phyloP scores from a whole-genome alignment of 768 basidiomycete genomes.

The Multifurca ochricompacta region DNA sequence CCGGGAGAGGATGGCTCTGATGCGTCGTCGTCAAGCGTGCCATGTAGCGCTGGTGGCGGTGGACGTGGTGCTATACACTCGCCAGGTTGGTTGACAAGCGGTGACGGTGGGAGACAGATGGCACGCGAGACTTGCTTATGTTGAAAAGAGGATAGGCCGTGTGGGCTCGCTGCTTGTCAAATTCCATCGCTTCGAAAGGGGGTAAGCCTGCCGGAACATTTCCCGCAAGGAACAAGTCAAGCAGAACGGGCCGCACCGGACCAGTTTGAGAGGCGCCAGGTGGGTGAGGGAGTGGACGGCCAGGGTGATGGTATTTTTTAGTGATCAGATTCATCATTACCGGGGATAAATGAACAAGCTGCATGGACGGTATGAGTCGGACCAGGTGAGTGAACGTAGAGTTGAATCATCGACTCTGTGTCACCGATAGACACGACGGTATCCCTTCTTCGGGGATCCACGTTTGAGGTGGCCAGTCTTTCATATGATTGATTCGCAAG shows the following conservation, averaged over 20 bases:
- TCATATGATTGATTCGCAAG: constrained; percentile 18
- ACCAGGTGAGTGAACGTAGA: constrained; percentile 17
- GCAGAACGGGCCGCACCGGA: constrained; percentile 13
- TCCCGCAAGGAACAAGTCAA: constrained; percentile 14
- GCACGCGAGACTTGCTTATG: not conserved
- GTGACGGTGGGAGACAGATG: not conserved
- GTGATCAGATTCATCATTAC: not conserved
- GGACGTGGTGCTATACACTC: not conserved
- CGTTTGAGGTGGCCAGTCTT: not conserved
- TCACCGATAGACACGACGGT: constrained; percentile 15
- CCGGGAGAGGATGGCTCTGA: constrained; percentile 11
- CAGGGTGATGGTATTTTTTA: constrained; percentile 15
- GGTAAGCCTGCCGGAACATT: not conserved
- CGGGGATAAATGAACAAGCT: not conserved
- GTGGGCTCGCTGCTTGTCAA: not conserved
- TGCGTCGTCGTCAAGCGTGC: constrained; percentile 6
- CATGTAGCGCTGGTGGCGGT: not conserved
- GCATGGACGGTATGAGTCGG: not conserved
- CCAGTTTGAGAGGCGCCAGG: constrained; percentile 11
- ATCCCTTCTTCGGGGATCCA: constrained; percentile 1
- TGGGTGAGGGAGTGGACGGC: constrained; percentile 20
- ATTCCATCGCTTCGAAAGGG: not conserved
- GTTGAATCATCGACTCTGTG: constrained; percentile 19
- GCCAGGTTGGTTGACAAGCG: not conserved
- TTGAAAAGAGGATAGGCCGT: not conserved